Percentiles rank a stretch among this genome's conserved stretches.
Evolutionary conservation across 345 rosid genomes (phyloP).

Genomic region (Brassica cretica): DNA sequence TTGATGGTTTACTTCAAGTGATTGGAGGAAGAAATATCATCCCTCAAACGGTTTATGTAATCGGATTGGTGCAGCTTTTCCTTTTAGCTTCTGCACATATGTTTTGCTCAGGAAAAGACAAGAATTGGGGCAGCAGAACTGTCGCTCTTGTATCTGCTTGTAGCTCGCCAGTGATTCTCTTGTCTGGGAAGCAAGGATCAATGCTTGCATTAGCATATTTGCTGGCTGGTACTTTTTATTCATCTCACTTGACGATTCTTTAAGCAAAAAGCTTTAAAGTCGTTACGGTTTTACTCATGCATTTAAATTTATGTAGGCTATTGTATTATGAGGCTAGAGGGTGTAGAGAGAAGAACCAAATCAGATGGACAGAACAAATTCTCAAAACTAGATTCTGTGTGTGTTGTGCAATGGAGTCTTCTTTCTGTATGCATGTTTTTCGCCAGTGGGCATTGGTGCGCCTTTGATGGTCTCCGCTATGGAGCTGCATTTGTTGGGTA

Average conservation of each 20-base stretch:
- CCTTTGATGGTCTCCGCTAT: conserved; percentile 94
- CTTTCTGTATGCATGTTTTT: conserved; percentile 80
- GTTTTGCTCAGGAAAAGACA: conserved; percentile 33
- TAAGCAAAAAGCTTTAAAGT: no score
- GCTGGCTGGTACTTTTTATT: conserved; percentile 54
- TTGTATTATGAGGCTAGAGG: conserved; percentile 72
- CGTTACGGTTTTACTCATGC: background rate
- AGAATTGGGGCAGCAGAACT: conserved; percentile 44
- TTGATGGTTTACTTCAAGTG: conserved; percentile 44
- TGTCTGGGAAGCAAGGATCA: conserved; percentile 88
- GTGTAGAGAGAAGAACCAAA: conserved; percentile 42
- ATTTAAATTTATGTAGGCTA: conserved; percentile 53
- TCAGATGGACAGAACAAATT: conserved; percentile 32
- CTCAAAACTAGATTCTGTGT: conserved; percentile 51
- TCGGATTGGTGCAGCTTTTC: conserved; percentile 60
- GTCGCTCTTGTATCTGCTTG: conserved; percentile 64
- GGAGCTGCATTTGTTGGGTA: conserved; percentile 97
- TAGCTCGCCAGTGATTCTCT: conserved; percentile 70
- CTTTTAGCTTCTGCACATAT: conserved; percentile 45
- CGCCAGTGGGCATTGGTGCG: conserved; percentile 97
- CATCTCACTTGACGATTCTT: no score
- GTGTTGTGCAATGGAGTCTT: conserved; percentile 79
- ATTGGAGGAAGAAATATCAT: conserved; percentile 48
- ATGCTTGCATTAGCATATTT: conserved; percentile 64
- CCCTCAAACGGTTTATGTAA: conserved; percentile 59